Percentiles rank a stretch among this genome's conserved stretches.
These are phyloP conservation scores for Diaporthe batatas DNA, from an alignment of 2,329 filamentous ascomycete genomes.

Conservation along the genomic window DNA sequence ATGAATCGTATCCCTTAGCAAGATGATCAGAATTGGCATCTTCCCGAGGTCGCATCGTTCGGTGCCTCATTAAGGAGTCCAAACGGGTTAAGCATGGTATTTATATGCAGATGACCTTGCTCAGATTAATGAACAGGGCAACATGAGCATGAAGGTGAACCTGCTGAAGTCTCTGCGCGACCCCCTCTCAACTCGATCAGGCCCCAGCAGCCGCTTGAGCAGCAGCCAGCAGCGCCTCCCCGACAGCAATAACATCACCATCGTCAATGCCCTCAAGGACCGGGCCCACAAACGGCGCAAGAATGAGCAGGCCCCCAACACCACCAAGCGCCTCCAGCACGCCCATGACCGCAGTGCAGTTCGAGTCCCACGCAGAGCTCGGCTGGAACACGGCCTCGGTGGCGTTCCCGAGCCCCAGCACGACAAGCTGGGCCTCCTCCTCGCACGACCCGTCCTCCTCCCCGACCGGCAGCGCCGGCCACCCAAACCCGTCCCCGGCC, in stretches of 20 bases:
- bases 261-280: slow-evolving; percentile 2
- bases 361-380: not conserved
- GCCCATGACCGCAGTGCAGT: not conserved
- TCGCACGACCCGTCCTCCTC: not conserved
- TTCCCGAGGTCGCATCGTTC: not conserved
- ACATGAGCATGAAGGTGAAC: not conserved
- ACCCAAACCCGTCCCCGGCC: not conserved
- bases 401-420: slow-evolving; percentile 9
- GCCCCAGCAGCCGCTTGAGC: not conserved
- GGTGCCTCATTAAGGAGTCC: not conserved
- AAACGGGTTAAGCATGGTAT: no score
- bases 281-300: not conserved
- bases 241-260: not conserved
- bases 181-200: not conserved
- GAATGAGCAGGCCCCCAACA: not conserved
- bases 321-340: not conserved
- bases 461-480: not conserved
- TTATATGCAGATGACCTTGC: not conserved
- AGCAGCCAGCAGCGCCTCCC: slow-evolving; percentile 19
- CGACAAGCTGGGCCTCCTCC: not conserved
- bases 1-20: not conserved
- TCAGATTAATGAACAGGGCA: not conserved
- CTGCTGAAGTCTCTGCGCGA: not conserved
- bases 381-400: slow-evolving; percentile 13
- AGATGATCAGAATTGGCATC: no score